These are phyloP conservation scores for Coleophoma crateriformis DNA, from an alignment of 2,329 filamentous ascomycete genomes.

Conservation along the genomic window DNA sequence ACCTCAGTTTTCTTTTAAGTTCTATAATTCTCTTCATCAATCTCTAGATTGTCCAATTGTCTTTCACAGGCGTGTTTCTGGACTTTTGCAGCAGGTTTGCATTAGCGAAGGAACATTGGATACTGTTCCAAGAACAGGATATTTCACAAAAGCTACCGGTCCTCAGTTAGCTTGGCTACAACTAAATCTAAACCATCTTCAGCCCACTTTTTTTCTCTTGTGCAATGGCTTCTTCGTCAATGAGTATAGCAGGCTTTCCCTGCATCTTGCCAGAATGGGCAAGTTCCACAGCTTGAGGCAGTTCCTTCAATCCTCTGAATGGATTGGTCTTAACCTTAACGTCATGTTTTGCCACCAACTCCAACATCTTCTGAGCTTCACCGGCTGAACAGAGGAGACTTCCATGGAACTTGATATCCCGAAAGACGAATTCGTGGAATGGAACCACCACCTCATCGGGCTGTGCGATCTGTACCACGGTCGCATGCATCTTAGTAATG, in stretches of 20 bases:
- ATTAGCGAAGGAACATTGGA: too few relatives aligned
- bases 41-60: too few relatives aligned
- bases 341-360: conserved; percentile 37
- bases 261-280: conserved; percentile 46
- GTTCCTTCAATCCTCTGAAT: conserved; percentile 45
- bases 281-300: conserved; percentile 42
- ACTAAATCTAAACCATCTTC: conserved; percentile 11
- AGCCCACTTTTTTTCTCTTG: conserved; percentile 15
- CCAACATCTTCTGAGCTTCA: conserved; percentile 41
- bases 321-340: conserved; percentile 44
- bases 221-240: conserved; percentile 34
- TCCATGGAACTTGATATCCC: conserved; percentile 45
- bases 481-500: conserved; percentile 53
- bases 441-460: conserved; percentile 30
- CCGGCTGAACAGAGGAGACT: conserved; percentile 32
- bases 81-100: too few relatives aligned
- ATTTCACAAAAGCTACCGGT: too few relatives aligned
- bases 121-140: too few relatives aligned
- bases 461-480: conserved; percentile 54
- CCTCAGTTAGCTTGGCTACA: neutral
- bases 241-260: conserved; percentile 48
- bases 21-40: neutral
- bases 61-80: too few relatives aligned
- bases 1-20: neutral
- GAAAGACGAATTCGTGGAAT: conserved; percentile 43